Base-by-base conservation (phyloP, 225 moss, liverwort and hornwort species). In the Polytrichum formosum region DNA sequence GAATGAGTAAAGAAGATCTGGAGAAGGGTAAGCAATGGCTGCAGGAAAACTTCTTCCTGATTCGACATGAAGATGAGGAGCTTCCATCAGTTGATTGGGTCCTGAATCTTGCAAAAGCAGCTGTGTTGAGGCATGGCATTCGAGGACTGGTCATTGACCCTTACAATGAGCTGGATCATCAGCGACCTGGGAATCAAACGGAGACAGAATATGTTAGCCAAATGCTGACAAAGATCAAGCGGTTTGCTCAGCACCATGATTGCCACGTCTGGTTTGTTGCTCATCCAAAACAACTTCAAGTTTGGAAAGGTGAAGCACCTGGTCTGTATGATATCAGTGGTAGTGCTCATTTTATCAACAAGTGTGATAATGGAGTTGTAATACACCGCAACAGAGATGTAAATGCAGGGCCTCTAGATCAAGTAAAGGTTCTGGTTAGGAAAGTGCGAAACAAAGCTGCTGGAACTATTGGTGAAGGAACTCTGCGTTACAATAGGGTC, bases 191-290 rank as follows among this genome's bases (percentile, higher is more conserved):
- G 70, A 88, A 85, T 69, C 94, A 94, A 88, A 98, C 98, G 4
- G 98, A 98, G 81, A 98, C 98, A n/a, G 98, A 98, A 75, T 98
- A 98, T 79, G 98, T 98, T 35, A 98, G 98, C 77, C 94, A 98
- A 74, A 92, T 98, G 98, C 87, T 98, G 37, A 94, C 98, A 26
- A 92, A 92, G 58, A 86, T 98, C 66, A 98, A 92, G 87, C 85
- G 92, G 20, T 98, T 98, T 69, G 98, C 98, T 29, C 98, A 98
- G 85, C 98, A 94, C 75, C 91, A 98, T 68, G 98, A 98, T 68
- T 98, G 98, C 68, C 98, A 98, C 74, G 98, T 98, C 71, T 94
- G 94, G 98, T 98, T 98, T 80, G 98, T 98, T 28, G 98, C 98
- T n/a, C 98, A 98, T 80, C 98, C 98, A 68, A 90, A 92, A 67